Conservation (phyloP, 768 basidiomycete species). For the Boletus insuetus region DNA sequence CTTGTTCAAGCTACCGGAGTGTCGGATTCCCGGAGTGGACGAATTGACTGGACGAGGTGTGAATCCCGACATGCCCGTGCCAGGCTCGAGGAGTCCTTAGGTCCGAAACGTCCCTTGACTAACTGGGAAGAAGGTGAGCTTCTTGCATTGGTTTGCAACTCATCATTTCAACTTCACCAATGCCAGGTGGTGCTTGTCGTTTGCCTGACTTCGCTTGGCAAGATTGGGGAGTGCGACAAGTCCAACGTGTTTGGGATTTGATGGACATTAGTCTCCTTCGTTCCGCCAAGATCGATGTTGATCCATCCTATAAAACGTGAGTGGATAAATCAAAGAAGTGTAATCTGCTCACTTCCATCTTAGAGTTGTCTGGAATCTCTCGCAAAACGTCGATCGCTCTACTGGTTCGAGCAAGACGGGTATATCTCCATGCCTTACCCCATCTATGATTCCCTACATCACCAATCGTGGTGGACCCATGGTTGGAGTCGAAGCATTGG, state of each 20-base stretch:
- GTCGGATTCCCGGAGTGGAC: slow-evolving; percentile 64
- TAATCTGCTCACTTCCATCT: slow-evolving; percentile 4
- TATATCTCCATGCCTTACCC: slow-evolving; percentile 90
- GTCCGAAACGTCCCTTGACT: slow-evolving; percentile 81
- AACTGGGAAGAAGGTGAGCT: slow-evolving; percentile 86
- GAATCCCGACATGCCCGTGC: slow-evolving; percentile 90
- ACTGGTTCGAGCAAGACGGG: slow-evolving; percentile 79
- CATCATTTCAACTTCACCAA: not conserved
- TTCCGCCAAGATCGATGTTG: slow-evolving; percentile 74
- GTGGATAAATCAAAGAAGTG: slow-evolving; percentile 23
- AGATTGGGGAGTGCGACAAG: slow-evolving; percentile 91
- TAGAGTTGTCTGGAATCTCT: slow-evolving; percentile 92
- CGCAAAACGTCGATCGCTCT: slow-evolving; percentile 93
- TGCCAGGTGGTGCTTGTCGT: slow-evolving; percentile 74
- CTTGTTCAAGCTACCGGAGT: slow-evolving; percentile 69
- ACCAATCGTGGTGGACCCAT: slow-evolving; percentile 95
- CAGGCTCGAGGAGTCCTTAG: slow-evolving; percentile 78
- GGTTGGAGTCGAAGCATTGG: slow-evolving; percentile 89
- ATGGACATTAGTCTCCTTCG: slow-evolving; percentile 90
- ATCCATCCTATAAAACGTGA: slow-evolving; percentile 87
- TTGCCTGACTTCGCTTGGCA: slow-evolving; percentile 89
- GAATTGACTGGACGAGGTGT: slow-evolving; percentile 89
- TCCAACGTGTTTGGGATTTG: slow-evolving; percentile 93
- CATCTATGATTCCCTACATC: slow-evolving; percentile 95
- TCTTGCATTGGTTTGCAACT: not conserved